Conservation (phyloP, 2,329 filamentous ascomycete species). For the Didymellaceae sp. region DNA sequence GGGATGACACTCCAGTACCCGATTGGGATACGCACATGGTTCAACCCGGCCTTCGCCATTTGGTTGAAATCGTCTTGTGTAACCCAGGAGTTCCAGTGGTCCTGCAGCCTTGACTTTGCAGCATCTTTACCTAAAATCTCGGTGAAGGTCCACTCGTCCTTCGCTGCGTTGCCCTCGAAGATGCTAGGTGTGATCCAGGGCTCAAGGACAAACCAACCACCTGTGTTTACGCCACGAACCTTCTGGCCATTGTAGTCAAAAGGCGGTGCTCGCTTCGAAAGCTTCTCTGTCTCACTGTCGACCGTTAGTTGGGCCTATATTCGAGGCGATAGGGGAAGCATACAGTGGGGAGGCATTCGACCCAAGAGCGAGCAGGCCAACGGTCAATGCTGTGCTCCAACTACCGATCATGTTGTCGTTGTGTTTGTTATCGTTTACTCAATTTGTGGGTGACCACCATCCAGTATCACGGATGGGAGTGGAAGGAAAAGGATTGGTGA, state of each 20-base stretch:
- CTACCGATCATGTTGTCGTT: constrained; percentile 34
- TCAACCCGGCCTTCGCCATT: constrained; percentile 64
- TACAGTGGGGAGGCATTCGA: constrained; percentile 43
- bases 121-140: constrained; percentile 57
- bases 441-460: constrained; percentile 18
- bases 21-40: constrained; percentile 69
- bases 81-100: constrained; percentile 67
- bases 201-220: constrained; percentile 70
- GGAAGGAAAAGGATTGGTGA: constrained; percentile 4
- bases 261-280: constrained; percentile 42
- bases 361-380: constrained; percentile 41
- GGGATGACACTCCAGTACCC: constrained; percentile 69
- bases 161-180: constrained; percentile 60
- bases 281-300: constrained; percentile 24
- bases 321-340: constrained; percentile 3
- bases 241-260: constrained; percentile 63
- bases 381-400: constrained; percentile 31
- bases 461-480: constrained; percentile 10
- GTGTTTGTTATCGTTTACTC: constrained; percentile 14
- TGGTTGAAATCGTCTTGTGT: constrained; percentile 62
- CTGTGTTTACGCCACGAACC: constrained; percentile 69
- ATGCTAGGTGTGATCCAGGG: constrained; percentile 70
- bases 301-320: background rate
- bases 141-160: constrained; percentile 65
- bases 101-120: constrained; percentile 55